A percentile compares a stretch with the other conserved stretches of the same genome.
These are phyloP conservation scores for Diaporthe sp. DNA, from an alignment of 2,329 filamentous ascomycete genomes.

Conservation along the genomic window DNA sequence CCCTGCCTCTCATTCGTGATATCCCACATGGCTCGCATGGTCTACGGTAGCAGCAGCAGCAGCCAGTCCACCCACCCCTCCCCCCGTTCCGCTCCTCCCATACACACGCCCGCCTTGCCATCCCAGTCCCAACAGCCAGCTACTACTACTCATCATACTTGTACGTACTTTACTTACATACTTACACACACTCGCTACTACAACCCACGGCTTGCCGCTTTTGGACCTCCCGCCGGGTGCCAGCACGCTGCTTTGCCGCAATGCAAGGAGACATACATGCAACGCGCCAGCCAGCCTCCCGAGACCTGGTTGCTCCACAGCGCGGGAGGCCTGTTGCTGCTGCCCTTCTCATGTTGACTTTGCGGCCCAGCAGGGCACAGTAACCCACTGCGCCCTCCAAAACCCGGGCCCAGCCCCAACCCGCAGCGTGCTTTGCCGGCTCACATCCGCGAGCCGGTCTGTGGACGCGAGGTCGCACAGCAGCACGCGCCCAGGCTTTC, in stretches of 20 bases:
- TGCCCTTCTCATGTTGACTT: background rate
- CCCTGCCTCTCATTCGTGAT: background rate
- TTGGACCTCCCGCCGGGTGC: background rate
- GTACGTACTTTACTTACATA: too few species aligned
- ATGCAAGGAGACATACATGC: background rate
- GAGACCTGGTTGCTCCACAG: conserved; percentile 23
- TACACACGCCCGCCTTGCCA: background rate
- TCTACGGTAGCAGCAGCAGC: conserved; percentile 16
- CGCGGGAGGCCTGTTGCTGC: background rate
- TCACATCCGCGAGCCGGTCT: conserved; percentile 26
- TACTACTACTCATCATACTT: too few species aligned
- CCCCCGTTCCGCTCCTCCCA: background rate
- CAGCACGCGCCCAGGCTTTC: background rate
- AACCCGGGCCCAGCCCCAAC: background rate
- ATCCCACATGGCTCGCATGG: conserved; percentile 25
- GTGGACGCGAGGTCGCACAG: conserved; percentile 25
- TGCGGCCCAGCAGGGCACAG: background rate
- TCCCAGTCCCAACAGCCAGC: background rate
- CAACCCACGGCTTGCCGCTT: conserved; percentile 18
- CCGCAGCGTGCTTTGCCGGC: background rate
- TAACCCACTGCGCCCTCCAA: background rate
- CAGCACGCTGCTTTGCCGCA: background rate
- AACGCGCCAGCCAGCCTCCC: conserved; percentile 17
- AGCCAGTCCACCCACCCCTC: background rate
- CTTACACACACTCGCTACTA: background rate